Evolutionary conservation across 2,329 filamentous ascomycete genomes (phyloP).

Genomic region (Hyphodiscus sp.): DNA sequence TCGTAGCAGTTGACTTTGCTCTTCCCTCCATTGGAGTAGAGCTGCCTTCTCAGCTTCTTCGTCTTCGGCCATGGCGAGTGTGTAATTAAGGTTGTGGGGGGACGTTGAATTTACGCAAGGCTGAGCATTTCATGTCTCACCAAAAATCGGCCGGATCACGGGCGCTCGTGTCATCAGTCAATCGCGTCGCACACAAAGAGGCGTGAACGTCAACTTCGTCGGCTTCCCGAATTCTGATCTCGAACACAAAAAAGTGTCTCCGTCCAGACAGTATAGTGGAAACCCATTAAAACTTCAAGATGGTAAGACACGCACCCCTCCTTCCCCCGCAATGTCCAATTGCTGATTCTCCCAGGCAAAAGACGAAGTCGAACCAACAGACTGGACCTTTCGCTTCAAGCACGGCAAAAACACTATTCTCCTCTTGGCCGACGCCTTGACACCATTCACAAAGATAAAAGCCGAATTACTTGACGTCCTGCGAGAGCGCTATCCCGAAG

Average conservation of each 20-base stretch:
- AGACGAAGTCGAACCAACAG: constrained; percentile 36
- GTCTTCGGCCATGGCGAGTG: constrained; percentile 12
- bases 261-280: background rate
- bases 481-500: constrained; percentile 48
- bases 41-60: constrained; percentile 6
- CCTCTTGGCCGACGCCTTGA: constrained; percentile 54
- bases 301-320: background rate
- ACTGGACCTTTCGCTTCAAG: constrained; percentile 65
- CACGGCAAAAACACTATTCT: constrained; percentile 65
- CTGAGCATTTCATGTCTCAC: constrained; percentile 6
- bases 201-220: background rate
- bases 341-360: constrained; percentile 6
- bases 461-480: constrained; percentile 52
- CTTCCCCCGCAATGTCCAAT: background rate
- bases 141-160: background rate
- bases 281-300: background rate
- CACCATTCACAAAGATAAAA: constrained; percentile 51
- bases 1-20: constrained; percentile 10
- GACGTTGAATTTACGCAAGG: constrained; percentile 14
- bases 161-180: background rate
- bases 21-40: constrained; percentile 4
- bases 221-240: background rate
- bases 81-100: constrained; percentile 1
- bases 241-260: background rate
- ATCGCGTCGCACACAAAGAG: background rate